These are phyloP conservation scores for Allomyces arbusculus DNA, from an alignment of 192 early-diverging fungal genomes.

Conservation along the genomic window DNA sequence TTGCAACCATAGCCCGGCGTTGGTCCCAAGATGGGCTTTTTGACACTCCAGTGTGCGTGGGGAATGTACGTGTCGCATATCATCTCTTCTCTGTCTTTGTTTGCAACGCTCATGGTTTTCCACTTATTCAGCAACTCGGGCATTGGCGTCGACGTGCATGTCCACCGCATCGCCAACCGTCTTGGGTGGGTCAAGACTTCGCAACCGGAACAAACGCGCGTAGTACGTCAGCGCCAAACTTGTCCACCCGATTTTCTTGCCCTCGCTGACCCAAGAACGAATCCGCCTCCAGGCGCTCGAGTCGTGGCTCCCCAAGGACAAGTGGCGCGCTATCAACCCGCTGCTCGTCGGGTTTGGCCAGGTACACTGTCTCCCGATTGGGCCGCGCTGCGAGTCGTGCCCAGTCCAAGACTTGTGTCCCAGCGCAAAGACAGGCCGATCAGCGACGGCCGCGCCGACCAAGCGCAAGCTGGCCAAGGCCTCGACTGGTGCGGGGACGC, in stretches of 20 bases:
- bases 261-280: neutral
- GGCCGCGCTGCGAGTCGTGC: conserved; percentile 56
- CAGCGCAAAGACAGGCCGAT: neutral
- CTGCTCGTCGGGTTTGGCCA: conserved; percentile 87
- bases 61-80: conserved; percentile 29
- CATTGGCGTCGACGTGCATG: conserved; percentile 92
- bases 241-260: conserved; percentile 3
- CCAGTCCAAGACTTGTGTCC: conserved; percentile 57
- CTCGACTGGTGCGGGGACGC: too few relatives aligned
- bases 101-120: neutral
- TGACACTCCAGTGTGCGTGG: conserved; percentile 73
- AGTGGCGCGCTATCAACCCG: conserved; percentile 76
- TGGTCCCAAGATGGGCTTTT: conserved; percentile 83
- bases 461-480: too few relatives aligned
- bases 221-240: conserved; percentile 11
- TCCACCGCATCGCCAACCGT: conserved; percentile 71
- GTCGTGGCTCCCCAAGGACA: conserved; percentile 58
- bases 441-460: too few relatives aligned
- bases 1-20: conserved; percentile 40
- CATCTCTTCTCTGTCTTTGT: neutral
- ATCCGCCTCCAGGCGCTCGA: conserved; percentile 31
- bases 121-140: conserved; percentile 35
- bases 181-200: conserved; percentile 69
- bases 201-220: conserved; percentile 62
- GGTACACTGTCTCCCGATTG: conserved; percentile 45